Percentiles rank a stretch among this genome's conserved stretches.
Evolutionary conservation across 176 grass and related monocot genomes (phyloP).

Genomic region (Tillandsia fasciculata): DNA sequence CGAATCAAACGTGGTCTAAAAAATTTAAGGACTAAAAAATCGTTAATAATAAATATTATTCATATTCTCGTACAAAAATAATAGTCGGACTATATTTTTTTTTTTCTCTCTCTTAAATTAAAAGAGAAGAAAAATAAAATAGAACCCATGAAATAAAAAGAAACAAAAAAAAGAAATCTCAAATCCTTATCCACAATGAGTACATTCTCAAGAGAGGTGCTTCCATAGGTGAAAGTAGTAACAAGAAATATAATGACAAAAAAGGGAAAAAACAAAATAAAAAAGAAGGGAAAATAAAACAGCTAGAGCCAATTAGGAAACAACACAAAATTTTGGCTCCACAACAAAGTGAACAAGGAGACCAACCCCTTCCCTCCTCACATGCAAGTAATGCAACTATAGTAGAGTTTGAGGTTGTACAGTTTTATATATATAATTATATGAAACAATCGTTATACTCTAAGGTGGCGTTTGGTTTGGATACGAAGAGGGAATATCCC

Average conservation of each 20-base stretch:
- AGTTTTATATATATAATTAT: too few species aligned
- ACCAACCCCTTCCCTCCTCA: neutral
- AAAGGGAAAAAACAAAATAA: too few species aligned
- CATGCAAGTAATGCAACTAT: neutral
- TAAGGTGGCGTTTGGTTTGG: too few species aligned
- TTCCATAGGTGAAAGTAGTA: neutral
- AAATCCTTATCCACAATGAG: neutral
- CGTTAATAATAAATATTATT: too few species aligned
- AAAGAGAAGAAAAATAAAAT: neutral
- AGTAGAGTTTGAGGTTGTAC: neutral
- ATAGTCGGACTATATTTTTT: neutral
- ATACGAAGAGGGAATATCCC: too few species aligned
- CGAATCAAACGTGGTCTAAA: too few species aligned
- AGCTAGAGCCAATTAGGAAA: neutral
- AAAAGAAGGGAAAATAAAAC: neutral
- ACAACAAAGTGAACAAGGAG: neutral
- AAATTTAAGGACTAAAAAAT: too few species aligned
- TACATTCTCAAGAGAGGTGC: neutral
- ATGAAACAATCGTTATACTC: too few species aligned
- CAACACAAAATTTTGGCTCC: neutral
- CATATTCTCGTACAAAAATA: too few species aligned
- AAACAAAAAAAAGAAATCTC: neutral
- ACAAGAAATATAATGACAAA: neutral
- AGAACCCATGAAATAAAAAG: too few species aligned
- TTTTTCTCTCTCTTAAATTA: neutral